Conservation (phyloP, 495 filamentous ascomycete species). For the Penicillium pulvis region DNA sequence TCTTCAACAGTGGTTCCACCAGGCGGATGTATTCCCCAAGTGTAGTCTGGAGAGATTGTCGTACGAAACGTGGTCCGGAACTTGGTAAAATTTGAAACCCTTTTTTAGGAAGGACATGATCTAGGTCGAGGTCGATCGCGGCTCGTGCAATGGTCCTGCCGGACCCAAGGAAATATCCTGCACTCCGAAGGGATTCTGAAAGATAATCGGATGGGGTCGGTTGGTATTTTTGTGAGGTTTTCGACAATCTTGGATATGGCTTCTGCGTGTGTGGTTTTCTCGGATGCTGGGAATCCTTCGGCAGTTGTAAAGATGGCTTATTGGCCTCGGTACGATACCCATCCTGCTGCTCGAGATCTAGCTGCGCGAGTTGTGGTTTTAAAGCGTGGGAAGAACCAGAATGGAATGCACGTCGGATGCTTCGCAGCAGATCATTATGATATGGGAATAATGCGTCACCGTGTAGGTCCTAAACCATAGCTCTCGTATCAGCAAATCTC, state of each 20-base stretch:
- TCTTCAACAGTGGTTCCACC: slow-evolving; percentile 36
- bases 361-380: background rate
- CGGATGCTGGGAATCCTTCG: background rate
- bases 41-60: slow-evolving; percentile 35
- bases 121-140: background rate
- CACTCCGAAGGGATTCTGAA: slow-evolving; percentile 33
- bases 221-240: background rate
- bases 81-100: background rate
- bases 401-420: slow-evolving; percentile 10
- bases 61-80: slow-evolving; percentile 8
- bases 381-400: slow-evolving; percentile 2
- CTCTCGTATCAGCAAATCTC: background rate
- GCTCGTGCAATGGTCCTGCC: background rate
- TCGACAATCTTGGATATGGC: background rate
- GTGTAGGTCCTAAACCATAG: background rate
- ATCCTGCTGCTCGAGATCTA: background rate
- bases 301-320: background rate
- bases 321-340: background rate
- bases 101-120: background rate
- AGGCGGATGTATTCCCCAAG: slow-evolving; percentile 43
- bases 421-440: background rate
- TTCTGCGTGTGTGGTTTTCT: background rate
- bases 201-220: slow-evolving; percentile 42
- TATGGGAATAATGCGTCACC: background rate
- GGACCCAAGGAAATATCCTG: slow-evolving; percentile 25